Evolutionary conservation across 2,329 filamentous ascomycete species (phyloP).

Genomic region (Penicillium occitanis): DNA sequence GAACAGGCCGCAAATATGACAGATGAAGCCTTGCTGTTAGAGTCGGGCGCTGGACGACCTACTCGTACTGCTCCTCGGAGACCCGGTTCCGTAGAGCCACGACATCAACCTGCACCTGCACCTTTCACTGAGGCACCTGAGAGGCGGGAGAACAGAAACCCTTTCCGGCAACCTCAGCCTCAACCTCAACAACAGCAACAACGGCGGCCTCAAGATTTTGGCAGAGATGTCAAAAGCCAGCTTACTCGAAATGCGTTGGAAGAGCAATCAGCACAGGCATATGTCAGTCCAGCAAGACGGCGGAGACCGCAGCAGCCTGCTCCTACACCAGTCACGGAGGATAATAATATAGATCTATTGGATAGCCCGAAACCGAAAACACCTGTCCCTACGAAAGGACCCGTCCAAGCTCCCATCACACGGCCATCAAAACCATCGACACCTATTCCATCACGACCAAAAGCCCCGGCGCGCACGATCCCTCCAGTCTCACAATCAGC

Average conservation of each 20-base stretch:
- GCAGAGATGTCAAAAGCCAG: conserved; percentile 56
- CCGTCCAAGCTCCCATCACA: conserved; percentile 38
- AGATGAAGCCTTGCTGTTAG: conserved; percentile 55
- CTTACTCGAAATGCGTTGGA: conserved; percentile 73
- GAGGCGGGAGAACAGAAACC: conserved; percentile 36
- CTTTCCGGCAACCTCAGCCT: conserved; percentile 53
- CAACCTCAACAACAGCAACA: conserved; percentile 34
- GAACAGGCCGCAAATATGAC: conserved; percentile 46
- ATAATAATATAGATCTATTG: conserved; percentile 63
- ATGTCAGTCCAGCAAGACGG: conserved; percentile 81
- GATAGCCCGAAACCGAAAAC: conserved; percentile 48
- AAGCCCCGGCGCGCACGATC: conserved; percentile 50
- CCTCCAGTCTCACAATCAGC: conserved; percentile 68
- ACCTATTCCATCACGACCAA: conserved; percentile 48
- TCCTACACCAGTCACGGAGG: conserved; percentile 30
- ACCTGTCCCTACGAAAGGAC: conserved; percentile 27
- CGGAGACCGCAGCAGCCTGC: conserved; percentile 53
- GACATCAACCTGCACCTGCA: conserved; percentile 18
- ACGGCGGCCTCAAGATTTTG: conserved; percentile 22
- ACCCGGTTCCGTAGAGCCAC: conserved; percentile 27
- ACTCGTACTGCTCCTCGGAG: conserved; percentile 29
- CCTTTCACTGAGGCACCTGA: conserved; percentile 27
- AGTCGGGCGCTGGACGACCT: conserved; percentile 32
- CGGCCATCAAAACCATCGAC: conserved; percentile 45
- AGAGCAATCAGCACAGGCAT: conserved; percentile 77